Conservation (phyloP, 2,329 filamentous ascomycete genomes). For the Colletotrichum sp. region DNA sequence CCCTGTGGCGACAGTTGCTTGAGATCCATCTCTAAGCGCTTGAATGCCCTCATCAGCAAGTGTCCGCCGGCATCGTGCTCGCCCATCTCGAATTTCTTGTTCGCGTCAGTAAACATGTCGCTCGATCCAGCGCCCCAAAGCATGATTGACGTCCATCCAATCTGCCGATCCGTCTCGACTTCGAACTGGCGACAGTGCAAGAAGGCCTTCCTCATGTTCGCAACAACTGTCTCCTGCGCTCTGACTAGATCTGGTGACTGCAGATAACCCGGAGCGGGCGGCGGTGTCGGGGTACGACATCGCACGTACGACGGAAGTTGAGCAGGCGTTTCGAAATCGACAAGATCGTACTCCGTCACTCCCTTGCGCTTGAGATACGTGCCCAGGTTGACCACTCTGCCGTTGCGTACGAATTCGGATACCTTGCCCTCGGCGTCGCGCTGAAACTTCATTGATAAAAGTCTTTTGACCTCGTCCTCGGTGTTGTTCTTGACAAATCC, state of each 20-base stretch:
- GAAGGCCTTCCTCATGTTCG: constrained; percentile 50
- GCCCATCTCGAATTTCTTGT: constrained; percentile 45
- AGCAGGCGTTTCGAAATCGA: constrained; percentile 48
- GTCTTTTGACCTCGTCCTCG: constrained; percentile 55
- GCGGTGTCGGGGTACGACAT: constrained; percentile 50
- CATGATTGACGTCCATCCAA: constrained; percentile 47
- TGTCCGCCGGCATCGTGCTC: constrained; percentile 45
- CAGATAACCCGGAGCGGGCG: constrained; percentile 45
- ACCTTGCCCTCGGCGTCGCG: constrained; percentile 58
- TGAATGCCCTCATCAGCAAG: constrained; percentile 46
- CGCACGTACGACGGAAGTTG: constrained; percentile 48
- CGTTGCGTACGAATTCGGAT: constrained; percentile 58
- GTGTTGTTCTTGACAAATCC: constrained; percentile 62
- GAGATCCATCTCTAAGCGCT: constrained; percentile 46
- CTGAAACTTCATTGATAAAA: constrained; percentile 57
- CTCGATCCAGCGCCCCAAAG: constrained; percentile 50
- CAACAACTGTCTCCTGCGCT: constrained; percentile 48
- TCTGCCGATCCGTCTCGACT: constrained; percentile 38
- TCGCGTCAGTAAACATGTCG: constrained; percentile 48
- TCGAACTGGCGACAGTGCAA: constrained; percentile 49
- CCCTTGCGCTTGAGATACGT: constrained; percentile 59
- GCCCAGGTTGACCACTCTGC: constrained; percentile 55
- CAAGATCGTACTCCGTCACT: constrained; percentile 57
- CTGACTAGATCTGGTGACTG: constrained; percentile 47
- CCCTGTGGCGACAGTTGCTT: constrained; percentile 48